These are phyloP conservation scores for Paramecium biaurelia DNA, from an alignment of 73 alveolate species.

Conservation along the genomic window DNA sequence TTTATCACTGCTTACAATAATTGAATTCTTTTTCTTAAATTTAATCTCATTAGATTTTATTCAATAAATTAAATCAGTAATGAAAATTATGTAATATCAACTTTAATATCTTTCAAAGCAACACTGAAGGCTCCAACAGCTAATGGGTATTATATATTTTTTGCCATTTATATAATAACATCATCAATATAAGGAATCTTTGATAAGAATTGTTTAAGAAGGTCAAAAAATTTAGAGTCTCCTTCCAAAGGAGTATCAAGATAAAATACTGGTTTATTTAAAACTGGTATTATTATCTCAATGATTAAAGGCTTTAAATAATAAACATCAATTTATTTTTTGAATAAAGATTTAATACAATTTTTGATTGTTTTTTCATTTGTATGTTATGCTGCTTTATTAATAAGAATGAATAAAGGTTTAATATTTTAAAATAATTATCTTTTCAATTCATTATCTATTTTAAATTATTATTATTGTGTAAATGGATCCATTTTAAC, in stretches of 20 bases:
- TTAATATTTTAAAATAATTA: neutral
- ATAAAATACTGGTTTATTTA: conserved; percentile 38
- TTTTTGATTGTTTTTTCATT: conserved; percentile 47
- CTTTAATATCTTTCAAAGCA: neutral
- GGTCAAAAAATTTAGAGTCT: conserved; percentile 24
- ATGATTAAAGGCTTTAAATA: neutral
- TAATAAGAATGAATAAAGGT: neutral
- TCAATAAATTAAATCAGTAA: neutral
- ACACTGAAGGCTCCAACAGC: conserved; percentile 39
- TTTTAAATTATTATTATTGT: neutral
- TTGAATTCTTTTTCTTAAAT: conserved; percentile 26
- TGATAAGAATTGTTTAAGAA: neutral
- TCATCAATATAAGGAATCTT: conserved; percentile 36
- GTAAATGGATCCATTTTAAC: conserved; percentile 20
- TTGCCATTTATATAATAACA: neutral
- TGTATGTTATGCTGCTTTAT: neutral
- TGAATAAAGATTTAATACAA: conserved; percentile 13
- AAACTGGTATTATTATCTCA: neutral
- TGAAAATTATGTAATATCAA: neutral
- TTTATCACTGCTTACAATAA: neutral
- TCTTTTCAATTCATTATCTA: neutral
- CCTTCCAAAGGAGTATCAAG: conserved; percentile 41
- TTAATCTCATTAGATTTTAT: neutral
- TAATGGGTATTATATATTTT: neutral
- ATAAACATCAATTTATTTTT: conserved; percentile 11